These are phyloP conservation scores for Conringia planisiliqua DNA, from an alignment of 345 rosid genomes.

Conservation along the genomic window DNA sequence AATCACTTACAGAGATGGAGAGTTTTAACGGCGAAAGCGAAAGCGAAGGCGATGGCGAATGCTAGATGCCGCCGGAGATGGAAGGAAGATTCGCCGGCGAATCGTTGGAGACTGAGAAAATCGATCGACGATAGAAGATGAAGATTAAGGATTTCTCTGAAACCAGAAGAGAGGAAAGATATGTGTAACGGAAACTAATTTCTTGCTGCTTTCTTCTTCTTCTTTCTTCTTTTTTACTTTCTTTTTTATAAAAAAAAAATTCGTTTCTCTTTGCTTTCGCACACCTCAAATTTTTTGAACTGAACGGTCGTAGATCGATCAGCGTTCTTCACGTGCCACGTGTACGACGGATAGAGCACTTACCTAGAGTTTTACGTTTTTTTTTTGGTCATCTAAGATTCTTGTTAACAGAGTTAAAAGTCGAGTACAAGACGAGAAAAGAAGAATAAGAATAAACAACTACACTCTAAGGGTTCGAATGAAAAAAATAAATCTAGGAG, in stretches of 20 bases:
- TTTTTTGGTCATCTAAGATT: no score
- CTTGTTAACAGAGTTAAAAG: no score
- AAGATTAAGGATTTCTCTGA: background rate
- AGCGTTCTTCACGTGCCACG: slow-evolving; percentile 4
- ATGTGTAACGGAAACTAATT: slow-evolving; percentile 29
- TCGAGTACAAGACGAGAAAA: no score
- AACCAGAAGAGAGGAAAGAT: background rate
- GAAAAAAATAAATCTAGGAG: no score
- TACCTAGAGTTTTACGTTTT: no score
- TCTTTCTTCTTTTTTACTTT: background rate
- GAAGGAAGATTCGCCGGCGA: slow-evolving; percentile 7
- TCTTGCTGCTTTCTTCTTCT: slow-evolving; percentile 12
- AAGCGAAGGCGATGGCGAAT: background rate
- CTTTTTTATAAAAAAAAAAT: no score
- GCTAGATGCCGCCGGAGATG: background rate
- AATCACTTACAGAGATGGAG: slow-evolving; percentile 21
- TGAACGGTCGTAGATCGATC: slow-evolving; percentile 22
- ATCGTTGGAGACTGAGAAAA: background rate
- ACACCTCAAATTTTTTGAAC: slow-evolving; percentile 23
- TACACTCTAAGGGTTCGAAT: no score
- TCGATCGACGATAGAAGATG: slow-evolving; percentile 4
- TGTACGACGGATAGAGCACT: slow-evolving; percentile 7
- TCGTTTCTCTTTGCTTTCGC: background rate
- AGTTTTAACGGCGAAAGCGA: background rate
- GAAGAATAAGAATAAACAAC: no score